phyloP scores from a whole-genome alignment of 2,329 filamentous ascomycete genomes.

The Curvularia eragrostidis region DNA sequence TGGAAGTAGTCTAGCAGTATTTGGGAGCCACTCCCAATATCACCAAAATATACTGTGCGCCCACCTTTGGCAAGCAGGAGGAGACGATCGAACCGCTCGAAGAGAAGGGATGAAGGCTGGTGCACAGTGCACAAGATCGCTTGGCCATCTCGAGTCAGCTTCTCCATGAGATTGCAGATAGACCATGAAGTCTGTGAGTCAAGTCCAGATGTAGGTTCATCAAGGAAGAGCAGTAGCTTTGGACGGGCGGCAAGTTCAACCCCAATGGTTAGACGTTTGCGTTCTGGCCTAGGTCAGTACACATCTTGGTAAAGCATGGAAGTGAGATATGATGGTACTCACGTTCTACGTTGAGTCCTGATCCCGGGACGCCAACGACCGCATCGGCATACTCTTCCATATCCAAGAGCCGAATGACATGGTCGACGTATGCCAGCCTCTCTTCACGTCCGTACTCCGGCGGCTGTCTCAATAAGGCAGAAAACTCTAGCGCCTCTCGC shows the following conservation, averaged over 20 bases:
- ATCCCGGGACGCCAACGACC: constrained; percentile 23
- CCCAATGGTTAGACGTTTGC: constrained; percentile 67
- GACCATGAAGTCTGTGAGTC: constrained; percentile 84
- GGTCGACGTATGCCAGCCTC: constrained; percentile 63
- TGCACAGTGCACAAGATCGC: constrained; percentile 94
- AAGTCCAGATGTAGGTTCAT: constrained; percentile 81
- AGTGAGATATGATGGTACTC: constrained; percentile 20
- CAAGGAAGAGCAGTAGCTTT: constrained; percentile 58
- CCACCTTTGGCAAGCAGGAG: constrained; percentile 77
- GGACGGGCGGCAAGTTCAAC: constrained; percentile 50
- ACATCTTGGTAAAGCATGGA: background rate
- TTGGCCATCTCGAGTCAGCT: constrained; percentile 76
- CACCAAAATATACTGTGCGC: constrained; percentile 78
- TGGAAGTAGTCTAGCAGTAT: constrained; percentile 75
- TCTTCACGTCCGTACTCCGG: constrained; percentile 22
- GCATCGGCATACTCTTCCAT: constrained; percentile 64
- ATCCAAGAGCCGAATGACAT: constrained; percentile 84
- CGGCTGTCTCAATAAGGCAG: constrained; percentile 69
- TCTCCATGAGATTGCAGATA: constrained; percentile 82
- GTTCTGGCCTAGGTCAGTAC: constrained; percentile 44
- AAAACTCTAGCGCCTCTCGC: constrained; percentile 76
- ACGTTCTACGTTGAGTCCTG: constrained; percentile 53
- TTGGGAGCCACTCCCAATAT: constrained; percentile 71
- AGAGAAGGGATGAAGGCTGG: constrained; percentile 88
- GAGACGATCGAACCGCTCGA: constrained; percentile 83